Percentiles rank a stretch among this genome's conserved stretches.
Evolutionary conservation across 1,284 basidiomycete species (phyloP).

Genomic region (Cystobasidiaceae sp.): DNA sequence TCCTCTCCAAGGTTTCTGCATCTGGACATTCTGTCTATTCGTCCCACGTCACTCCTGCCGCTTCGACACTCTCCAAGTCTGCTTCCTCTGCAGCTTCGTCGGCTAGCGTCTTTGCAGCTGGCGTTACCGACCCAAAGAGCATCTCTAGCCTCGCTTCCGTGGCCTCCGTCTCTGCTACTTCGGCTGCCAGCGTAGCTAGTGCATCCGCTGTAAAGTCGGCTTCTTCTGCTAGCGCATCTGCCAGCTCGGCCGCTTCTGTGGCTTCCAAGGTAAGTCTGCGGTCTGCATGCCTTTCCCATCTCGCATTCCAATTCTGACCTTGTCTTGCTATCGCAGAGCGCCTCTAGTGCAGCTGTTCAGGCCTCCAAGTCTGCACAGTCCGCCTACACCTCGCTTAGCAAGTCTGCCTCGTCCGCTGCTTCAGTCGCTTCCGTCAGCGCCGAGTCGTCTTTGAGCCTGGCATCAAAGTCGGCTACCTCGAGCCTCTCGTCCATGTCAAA

Average conservation of each 20-base stretch:
- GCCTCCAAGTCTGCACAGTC: constrained; percentile 34
- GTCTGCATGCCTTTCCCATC: background rate
- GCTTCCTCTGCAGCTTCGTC: background rate
- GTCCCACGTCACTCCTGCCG: constrained; percentile 7
- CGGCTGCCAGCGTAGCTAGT: constrained; percentile 31
- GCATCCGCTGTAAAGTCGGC: constrained; percentile 33
- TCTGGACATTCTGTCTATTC: constrained; percentile 22
- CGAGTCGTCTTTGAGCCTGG: constrained; percentile 4
- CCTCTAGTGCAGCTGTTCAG: constrained; percentile 28
- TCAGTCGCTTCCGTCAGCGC: constrained; percentile 31
- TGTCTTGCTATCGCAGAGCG: constrained; percentile 25
- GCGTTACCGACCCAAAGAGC: constrained; percentile 22
- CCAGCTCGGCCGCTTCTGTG: constrained; percentile 31
- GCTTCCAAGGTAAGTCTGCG: constrained; percentile 10
- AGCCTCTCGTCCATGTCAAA: constrained; percentile 27
- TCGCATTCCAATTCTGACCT: background rate
- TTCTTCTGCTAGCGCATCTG: constrained; percentile 31
- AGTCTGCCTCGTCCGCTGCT: constrained; percentile 23
- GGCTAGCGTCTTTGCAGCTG: constrained; percentile 18
- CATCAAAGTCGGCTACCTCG: constrained; percentile 17
- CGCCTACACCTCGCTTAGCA: constrained; percentile 29
- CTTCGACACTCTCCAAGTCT: constrained; percentile 15
- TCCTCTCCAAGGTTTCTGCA: constrained; percentile 20
- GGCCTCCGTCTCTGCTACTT: constrained; percentile 27
- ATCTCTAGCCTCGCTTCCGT: constrained; percentile 29